These are phyloP conservation scores for Sporothrix variecibatus DNA, from an alignment of 2,329 filamentous ascomycete genomes.

Conservation along the genomic window DNA sequence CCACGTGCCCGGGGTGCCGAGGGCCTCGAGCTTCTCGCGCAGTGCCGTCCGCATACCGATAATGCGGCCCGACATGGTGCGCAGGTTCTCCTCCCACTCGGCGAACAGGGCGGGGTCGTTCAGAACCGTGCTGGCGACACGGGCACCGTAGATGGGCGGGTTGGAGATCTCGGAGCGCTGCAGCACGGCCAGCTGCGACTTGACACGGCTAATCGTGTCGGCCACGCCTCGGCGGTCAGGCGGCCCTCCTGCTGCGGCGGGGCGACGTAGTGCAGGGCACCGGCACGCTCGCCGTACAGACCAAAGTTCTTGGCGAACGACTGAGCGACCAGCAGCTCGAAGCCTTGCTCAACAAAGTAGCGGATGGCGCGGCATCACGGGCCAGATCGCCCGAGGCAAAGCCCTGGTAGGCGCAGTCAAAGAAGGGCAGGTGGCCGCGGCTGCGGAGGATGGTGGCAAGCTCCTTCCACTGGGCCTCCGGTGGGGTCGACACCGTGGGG, in stretches of 20 bases:
- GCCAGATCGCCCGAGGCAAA: slow-evolving; percentile 90
- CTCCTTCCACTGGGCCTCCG: slow-evolving; percentile 90
- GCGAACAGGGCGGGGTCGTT: slow-evolving; percentile 80
- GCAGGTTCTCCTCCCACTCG: slow-evolving; percentile 90
- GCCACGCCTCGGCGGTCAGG: slow-evolving; percentile 53
- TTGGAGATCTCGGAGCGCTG: slow-evolving; percentile 98
- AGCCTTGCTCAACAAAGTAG: slow-evolving; percentile 90
- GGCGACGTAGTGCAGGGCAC: slow-evolving; percentile 93
- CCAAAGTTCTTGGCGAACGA: slow-evolving; percentile 98
- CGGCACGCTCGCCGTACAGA: slow-evolving; percentile 92
- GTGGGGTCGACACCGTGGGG: slow-evolving; percentile 94
- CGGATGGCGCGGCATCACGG: slow-evolving; percentile 86
- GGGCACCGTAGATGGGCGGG: slow-evolving; percentile 89
- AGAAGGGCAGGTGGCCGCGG: slow-evolving; percentile 93
- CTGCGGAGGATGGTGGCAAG: slow-evolving; percentile 74
- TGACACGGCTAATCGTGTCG: slow-evolving; percentile 62
- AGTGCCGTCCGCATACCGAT: slow-evolving; percentile 84
- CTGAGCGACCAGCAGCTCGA: slow-evolving; percentile 85
- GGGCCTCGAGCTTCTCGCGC: slow-evolving; percentile 76
- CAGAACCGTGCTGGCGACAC: slow-evolving; percentile 80
- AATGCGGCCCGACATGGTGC: slow-evolving; percentile 94
- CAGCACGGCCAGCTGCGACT: slow-evolving; percentile 87
- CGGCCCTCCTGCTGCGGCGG: slow-evolving; percentile 52
- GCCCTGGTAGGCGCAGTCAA: slow-evolving; percentile 96
- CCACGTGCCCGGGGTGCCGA: slow-evolving; percentile 87